Evolutionary conservation across 164 flowering plant genomes (phyloP).

Genomic region (Sedum album): DNA sequence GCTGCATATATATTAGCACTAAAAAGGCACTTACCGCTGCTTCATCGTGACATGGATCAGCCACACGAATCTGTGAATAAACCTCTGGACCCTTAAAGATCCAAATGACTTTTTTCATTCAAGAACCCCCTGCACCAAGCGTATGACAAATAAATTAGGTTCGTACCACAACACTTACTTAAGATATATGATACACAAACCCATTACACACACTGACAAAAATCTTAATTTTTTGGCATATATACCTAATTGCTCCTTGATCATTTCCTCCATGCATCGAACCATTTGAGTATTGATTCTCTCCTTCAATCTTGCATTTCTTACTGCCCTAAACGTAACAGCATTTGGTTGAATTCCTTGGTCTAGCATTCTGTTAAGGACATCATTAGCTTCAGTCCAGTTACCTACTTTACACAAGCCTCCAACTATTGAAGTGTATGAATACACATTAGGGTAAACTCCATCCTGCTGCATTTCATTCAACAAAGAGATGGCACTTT

Average conservation of each 20-base stretch:
- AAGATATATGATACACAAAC: background rate
- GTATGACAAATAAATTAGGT: background rate
- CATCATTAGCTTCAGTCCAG: background rate
- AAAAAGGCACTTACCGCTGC: background rate
- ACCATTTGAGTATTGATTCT: background rate
- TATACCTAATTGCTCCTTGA: background rate
- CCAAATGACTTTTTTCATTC: background rate
- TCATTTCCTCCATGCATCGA: background rate
- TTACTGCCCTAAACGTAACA: background rate
- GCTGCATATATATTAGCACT: background rate
- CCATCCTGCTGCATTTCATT: background rate
- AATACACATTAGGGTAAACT: background rate
- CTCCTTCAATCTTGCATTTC: background rate
- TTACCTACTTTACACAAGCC: background rate
- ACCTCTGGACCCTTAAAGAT: background rate
- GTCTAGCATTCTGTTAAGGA: background rate
- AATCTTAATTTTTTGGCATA: background rate
- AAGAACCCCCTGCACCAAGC: background rate
- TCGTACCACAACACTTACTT: background rate
- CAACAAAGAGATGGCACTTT: background rate
- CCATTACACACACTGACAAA: background rate
- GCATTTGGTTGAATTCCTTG: constrained; percentile 1
- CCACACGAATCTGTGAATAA: background rate
- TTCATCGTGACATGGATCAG: background rate
- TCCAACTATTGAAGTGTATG: background rate